phyloP scores from a whole-genome alignment of 345 rosid genomes.

The Erodium maritimum region DNA sequence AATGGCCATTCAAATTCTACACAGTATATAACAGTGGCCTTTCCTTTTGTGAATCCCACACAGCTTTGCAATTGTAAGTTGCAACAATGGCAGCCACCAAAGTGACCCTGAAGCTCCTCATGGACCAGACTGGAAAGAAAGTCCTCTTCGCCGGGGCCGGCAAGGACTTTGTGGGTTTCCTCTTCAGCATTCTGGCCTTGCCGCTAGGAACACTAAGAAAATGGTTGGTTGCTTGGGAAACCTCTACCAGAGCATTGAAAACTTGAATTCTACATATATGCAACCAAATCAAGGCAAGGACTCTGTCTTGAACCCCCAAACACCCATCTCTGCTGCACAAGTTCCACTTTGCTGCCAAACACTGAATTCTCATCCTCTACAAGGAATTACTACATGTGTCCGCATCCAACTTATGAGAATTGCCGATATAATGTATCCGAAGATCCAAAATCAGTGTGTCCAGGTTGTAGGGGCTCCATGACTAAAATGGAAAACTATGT shows the following conservation, averaged over 20 bases:
- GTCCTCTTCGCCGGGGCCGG: conserved; percentile 12
- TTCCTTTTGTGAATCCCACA: no score
- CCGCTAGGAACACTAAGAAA: conserved; percentile 9
- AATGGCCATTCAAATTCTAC: no score
- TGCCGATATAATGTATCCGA: neutral
- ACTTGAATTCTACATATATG: conserved; percentile 3
- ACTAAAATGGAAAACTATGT: neutral
- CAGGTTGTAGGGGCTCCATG: neutral
- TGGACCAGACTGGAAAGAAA: conserved; percentile 1
- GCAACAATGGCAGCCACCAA: conserved; percentile 1
- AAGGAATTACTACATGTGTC: conserved; percentile 1
- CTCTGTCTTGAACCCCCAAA: conserved; percentile 2
- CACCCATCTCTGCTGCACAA: neutral
- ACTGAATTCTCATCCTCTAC: neutral
- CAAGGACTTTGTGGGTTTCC: conserved; percentile 12
- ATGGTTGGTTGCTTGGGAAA: conserved; percentile 10
- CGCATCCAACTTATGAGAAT: no score
- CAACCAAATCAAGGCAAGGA: neutral
- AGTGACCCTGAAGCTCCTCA: conserved; percentile 4
- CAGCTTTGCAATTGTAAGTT: neutral
- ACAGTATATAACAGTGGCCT: no score
- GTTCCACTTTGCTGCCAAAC: neutral
- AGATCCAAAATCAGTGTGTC: neutral
- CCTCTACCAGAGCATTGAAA: conserved; percentile 2
- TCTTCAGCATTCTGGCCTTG: conserved; percentile 11